phyloP scores from a whole-genome alignment of 371 early-diverging fungal species.

The Lichtheimia ramosa region DNA sequence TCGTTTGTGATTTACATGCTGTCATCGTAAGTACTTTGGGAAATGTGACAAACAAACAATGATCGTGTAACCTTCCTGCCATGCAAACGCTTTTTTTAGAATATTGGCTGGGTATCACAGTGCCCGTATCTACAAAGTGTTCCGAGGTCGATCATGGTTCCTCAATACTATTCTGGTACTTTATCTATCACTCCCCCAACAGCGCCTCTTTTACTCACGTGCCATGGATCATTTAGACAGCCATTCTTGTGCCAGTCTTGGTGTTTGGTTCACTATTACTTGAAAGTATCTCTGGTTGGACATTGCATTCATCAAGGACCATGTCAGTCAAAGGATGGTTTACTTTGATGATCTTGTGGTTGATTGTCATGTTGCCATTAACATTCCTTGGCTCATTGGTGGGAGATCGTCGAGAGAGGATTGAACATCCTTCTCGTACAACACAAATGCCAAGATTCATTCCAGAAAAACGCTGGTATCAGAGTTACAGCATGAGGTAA shows the following conservation, averaged over 20 bases:
- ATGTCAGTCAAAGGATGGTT: constrained; percentile 42
- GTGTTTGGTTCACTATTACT: constrained; percentile 20
- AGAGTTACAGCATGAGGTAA: constrained; percentile 31
- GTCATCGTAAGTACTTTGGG: constrained; percentile 20
- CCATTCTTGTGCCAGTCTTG: constrained; percentile 28
- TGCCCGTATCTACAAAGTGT: constrained; percentile 44
- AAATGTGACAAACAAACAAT: background rate
- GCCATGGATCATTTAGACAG: constrained; percentile 23
- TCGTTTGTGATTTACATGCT: constrained; percentile 22
- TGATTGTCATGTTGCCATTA: constrained; percentile 26
- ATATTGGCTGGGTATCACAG: constrained; percentile 36
- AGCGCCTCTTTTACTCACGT: too few relatives aligned
- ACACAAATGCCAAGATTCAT: constrained; percentile 46
- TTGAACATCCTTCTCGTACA: constrained; percentile 43
- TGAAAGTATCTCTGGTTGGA: constrained; percentile 32
- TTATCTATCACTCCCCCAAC: too few relatives aligned
- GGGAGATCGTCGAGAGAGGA: constrained; percentile 33
- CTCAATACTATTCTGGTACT: constrained; percentile 43
- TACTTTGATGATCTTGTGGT: constrained; percentile 26
- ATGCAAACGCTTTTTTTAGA: constrained; percentile 15
- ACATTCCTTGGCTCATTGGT: constrained; percentile 37
- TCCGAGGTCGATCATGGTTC: constrained; percentile 47
- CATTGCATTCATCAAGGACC: constrained; percentile 38
- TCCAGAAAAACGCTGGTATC: constrained; percentile 44
- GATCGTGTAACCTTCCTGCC: too few relatives aligned